These are phyloP conservation scores for Gaeumannomyces sp. DNA, from an alignment of 2,329 filamentous ascomycete species.

Conservation along the genomic window DNA sequence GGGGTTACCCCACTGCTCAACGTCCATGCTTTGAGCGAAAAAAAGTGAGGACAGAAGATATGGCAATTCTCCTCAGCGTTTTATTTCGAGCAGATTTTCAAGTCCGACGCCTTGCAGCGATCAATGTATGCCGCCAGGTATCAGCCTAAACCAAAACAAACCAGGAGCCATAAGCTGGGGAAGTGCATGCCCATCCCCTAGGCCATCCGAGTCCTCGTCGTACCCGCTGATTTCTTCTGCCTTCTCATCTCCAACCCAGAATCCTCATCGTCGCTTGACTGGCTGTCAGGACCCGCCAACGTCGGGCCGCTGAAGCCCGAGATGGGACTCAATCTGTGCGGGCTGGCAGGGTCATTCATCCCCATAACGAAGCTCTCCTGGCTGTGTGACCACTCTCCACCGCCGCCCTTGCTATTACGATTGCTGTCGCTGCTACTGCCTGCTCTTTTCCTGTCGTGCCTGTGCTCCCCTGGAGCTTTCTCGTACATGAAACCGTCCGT, in stretches of 20 bases:
- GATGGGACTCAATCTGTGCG: constrained; percentile 20
- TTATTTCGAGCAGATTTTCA: too few species aligned
- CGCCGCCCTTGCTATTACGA: constrained; percentile 2
- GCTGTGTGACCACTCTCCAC: constrained; percentile 20
- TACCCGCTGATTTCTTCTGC: background rate
- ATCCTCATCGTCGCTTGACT: background rate
- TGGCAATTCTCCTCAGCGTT: too few species aligned
- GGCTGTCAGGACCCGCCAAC: background rate
- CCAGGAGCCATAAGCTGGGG: too few species aligned
- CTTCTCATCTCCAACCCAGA: background rate
- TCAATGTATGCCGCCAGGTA: too few species aligned
- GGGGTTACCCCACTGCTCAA: too few species aligned
- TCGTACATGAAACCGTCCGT: constrained; percentile 21
- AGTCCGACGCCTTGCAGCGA: too few species aligned
- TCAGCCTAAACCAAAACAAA: too few species aligned
- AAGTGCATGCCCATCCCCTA: too few species aligned
- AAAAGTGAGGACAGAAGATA: too few species aligned
- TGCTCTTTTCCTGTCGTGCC: constrained; percentile 13
- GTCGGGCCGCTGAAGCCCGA: constrained; percentile 13
- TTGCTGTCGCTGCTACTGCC: constrained; percentile 10
- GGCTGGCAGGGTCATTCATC: constrained; percentile 23
- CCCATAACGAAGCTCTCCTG: constrained; percentile 27
- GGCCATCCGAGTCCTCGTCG: background rate
- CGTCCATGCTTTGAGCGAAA: too few species aligned
- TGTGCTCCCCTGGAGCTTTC: constrained; percentile 10